A percentile compares a stretch with the other conserved stretches of the same genome.
phyloP scores from a whole-genome alignment of 2,329 filamentous ascomycete species.

The Verticillium nonalfalfae region DNA sequence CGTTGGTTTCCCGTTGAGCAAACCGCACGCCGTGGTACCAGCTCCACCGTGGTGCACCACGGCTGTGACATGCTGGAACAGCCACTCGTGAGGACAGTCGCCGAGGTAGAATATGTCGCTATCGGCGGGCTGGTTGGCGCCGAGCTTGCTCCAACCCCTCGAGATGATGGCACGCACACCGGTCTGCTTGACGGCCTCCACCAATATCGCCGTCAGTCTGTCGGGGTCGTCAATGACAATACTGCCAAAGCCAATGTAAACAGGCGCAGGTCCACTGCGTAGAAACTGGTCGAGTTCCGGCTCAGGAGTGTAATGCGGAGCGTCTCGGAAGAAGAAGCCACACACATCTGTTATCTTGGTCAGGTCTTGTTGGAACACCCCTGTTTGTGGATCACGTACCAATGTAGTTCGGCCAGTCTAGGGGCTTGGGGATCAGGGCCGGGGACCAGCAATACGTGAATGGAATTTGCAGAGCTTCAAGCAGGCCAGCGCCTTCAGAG shows the following conservation, averaged over 20 bases:
- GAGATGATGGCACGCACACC: slow-evolving; percentile 11
- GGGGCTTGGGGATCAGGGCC: slow-evolving; percentile 57
- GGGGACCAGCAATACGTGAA: slow-evolving; percentile 78
- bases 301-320: slow-evolving; percentile 32
- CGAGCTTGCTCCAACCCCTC: slow-evolving; percentile 10
- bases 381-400: slow-evolving; percentile 21
- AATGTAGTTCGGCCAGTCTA: slow-evolving; percentile 58
- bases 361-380: background rate
- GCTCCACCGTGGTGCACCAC: slow-evolving; percentile 54
- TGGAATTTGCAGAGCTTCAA: slow-evolving; percentile 61
- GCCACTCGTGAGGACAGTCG: slow-evolving; percentile 49
- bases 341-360: slow-evolving; percentile 10
- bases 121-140: slow-evolving; percentile 6
- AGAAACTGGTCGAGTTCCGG: slow-evolving; percentile 50
- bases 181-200: slow-evolving; percentile 5
- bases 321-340: slow-evolving; percentile 15
- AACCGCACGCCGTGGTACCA: slow-evolving; percentile 48
- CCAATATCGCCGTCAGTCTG: slow-evolving; percentile 4
- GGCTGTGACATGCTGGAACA: slow-evolving; percentile 45
- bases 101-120: slow-evolving; percentile 37
- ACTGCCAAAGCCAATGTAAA: slow-evolving; percentile 11
- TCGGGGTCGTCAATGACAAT: slow-evolving; percentile 12
- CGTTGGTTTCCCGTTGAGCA: slow-evolving; percentile 42
- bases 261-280: slow-evolving; percentile 35
- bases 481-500: slow-evolving; percentile 65